Evolutionary conservation across 176 grass and related monocot species (phyloP).

Genomic region (Paspalum notatum): DNA sequence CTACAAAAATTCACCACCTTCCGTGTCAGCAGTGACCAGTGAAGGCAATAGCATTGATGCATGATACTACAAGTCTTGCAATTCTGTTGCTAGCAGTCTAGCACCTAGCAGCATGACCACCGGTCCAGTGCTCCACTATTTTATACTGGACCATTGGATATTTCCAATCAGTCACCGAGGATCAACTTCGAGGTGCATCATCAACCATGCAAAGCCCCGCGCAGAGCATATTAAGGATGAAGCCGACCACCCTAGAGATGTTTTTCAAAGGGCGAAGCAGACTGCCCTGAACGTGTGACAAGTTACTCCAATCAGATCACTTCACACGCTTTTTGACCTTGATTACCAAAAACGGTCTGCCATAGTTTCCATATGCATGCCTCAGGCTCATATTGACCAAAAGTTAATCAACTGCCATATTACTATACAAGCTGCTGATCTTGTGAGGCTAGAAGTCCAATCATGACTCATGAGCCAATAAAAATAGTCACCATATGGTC

Average conservation of each 20-base stretch:
- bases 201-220: not conserved
- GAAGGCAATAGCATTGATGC: not conserved
- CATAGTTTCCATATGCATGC: slow-evolving; percentile 22
- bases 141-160: not conserved
- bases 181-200: slow-evolving; percentile 8
- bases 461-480: not conserved
- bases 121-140: slow-evolving; percentile 4
- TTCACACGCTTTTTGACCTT: not conserved
- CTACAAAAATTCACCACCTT: slow-evolving; percentile 7
- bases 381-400: slow-evolving; percentile 2
- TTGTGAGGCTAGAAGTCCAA: slow-evolving; percentile 14
- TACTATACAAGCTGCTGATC: slow-evolving; percentile 35
- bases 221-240: slow-evolving; percentile 10
- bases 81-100: not conserved
- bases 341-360: slow-evolving; percentile 23
- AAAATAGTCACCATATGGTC: slow-evolving; percentile 49
- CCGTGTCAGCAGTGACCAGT: not conserved
- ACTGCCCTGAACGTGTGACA: not conserved
- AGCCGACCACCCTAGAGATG: too few relatives aligned
- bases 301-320: slow-evolving; percentile 19
- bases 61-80: not conserved
- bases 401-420: slow-evolving; percentile 15
- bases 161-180: not conserved
- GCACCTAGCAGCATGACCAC: not conserved
- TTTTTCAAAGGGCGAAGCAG: slow-evolving; percentile 2